These are phyloP conservation scores for Skeletonema tropicum DNA, from an alignment of 108 stramenopile species.

Conservation along the genomic window DNA sequence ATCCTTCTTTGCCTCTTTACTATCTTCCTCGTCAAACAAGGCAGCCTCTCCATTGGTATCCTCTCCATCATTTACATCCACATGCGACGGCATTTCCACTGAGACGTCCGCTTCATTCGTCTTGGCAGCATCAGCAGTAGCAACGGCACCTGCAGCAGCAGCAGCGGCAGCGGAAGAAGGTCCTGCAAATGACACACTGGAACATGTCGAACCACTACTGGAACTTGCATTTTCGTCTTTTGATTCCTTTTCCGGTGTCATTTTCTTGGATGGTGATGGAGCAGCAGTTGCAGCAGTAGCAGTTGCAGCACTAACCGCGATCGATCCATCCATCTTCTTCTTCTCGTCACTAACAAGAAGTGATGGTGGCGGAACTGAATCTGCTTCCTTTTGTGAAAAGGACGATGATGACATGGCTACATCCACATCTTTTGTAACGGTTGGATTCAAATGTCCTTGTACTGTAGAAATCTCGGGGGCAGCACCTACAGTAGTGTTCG, in stretches of 20 bases:
- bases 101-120: not conserved
- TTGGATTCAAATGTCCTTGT: not conserved
- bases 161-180: not conserved
- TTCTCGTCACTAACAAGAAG: not conserved
- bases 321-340: not conserved
- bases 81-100: not conserved
- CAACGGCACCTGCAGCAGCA: not conserved
- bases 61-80: not conserved
- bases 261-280: no score
- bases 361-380: not conserved
- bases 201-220: constrained; percentile 4
- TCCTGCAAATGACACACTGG: not conserved
- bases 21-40: not conserved
- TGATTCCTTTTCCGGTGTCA: no score
- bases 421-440: not conserved
- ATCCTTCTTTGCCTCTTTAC: not conserved
- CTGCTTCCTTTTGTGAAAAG: not conserved
- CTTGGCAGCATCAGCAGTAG: not conserved
- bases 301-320: no score
- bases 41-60: constrained; percentile 5
- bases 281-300: no score
- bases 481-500: not conserved
- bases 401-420: not conserved
- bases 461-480: not conserved
- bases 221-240: not conserved